phyloP scores from a whole-genome alignment of 805 yeast species.

The Yarrowia deformans region DNA sequence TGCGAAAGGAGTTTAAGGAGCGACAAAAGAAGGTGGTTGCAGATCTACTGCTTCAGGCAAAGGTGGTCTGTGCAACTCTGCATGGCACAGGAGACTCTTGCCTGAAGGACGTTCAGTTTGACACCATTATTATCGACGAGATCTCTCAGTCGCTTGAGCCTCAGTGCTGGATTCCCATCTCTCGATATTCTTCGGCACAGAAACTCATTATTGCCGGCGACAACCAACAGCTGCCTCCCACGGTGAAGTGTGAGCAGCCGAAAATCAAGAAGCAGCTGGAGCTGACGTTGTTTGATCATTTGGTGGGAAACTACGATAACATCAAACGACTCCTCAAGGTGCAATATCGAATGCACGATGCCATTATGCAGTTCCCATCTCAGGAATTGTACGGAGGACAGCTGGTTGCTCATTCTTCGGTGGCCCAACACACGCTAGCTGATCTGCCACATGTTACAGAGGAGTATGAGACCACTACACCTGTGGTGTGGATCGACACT shows the following conservation, averaged over 20 bases:
- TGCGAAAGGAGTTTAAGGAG: constrained; percentile 71
- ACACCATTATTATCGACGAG: constrained; percentile 89
- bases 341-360: constrained; percentile 87
- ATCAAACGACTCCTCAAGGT: constrained; percentile 68
- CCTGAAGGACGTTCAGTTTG: constrained; percentile 68
- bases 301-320: constrained; percentile 56
- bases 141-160: constrained; percentile 95
- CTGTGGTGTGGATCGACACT: constrained; percentile 87
- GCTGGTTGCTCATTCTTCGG: constrained; percentile 68
- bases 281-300: constrained; percentile 80
- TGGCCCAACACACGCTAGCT: constrained; percentile 58
- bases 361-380: constrained; percentile 82
- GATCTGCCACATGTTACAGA: constrained; percentile 62
- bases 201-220: constrained; percentile 89
- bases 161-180: constrained; percentile 93
- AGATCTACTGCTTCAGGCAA: constrained; percentile 65
- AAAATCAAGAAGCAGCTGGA: constrained; percentile 59
- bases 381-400: constrained; percentile 65
- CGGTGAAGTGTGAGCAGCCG: constrained; percentile 63
- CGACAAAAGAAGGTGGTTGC: constrained; percentile 70
- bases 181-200: constrained; percentile 64
- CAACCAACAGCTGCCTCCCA: constrained; percentile 90
- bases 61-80: constrained; percentile 80
- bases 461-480: constrained; percentile 63
- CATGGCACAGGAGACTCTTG: constrained; percentile 87